Percentiles rank a stretch among this genome's conserved stretches.
Conservation (phyloP, 2,329 filamentous ascomycete species). For the Aspergillus carbonarius region DNA sequence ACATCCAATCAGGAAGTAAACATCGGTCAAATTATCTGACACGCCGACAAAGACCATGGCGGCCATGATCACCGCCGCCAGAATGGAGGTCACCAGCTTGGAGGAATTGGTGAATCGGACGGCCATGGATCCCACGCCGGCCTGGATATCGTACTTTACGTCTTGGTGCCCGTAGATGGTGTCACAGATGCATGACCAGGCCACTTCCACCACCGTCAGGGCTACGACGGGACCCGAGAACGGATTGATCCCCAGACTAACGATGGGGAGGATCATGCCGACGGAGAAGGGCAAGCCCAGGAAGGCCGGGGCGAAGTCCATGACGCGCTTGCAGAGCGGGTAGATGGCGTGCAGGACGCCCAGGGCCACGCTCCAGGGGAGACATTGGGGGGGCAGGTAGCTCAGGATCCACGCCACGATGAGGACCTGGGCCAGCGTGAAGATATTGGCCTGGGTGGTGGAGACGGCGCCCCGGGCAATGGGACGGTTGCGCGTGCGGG, state of each 20-base stretch:
- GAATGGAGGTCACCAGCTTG: no score
- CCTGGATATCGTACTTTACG: neutral
- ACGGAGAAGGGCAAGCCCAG: neutral
- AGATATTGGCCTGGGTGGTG: conserved; percentile 69
- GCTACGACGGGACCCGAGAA: neutral
- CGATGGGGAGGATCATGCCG: neutral
- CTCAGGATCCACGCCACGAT: neutral
- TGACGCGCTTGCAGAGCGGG: neutral
- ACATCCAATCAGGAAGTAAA: neutral
- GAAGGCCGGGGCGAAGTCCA: neutral
- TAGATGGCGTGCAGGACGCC: neutral
- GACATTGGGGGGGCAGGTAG: neutral
- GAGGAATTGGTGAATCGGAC: no score
- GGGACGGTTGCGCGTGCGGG: conserved; percentile 72
- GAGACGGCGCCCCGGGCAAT: conserved; percentile 77
- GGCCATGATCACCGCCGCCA: neutral
- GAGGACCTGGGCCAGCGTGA: neutral
- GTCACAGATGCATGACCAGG: neutral
- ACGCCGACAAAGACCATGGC: neutral
- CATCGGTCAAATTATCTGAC: neutral
- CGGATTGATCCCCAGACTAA: neutral
- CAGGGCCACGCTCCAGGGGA: neutral
- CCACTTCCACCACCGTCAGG: neutral
- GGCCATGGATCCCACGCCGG: neutral
- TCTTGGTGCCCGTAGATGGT: neutral